phyloP scores from a whole-genome alignment of 495 filamentous ascomycete genomes.

The Aspergillus mulundensis region DNA sequence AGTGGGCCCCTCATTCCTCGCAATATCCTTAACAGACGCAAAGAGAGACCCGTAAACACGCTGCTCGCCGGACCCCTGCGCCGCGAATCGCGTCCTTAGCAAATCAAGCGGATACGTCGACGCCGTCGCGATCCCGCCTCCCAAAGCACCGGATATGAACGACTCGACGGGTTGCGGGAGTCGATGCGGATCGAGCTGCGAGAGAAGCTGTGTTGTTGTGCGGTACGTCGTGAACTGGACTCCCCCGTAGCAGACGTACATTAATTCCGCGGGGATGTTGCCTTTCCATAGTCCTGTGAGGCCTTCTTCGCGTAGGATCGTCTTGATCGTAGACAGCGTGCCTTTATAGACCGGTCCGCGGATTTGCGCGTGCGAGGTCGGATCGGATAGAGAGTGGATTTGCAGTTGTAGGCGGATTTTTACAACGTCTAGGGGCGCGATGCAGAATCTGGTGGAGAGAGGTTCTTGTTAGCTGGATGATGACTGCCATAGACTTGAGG shows the following conservation, averaged over 20 bases:
- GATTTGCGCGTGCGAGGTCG: constrained; percentile 34
- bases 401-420: constrained; percentile 96
- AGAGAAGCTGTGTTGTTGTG: constrained; percentile 58
- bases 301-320: constrained; percentile 6
- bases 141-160: constrained; percentile 76
- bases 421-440: constrained; percentile 90
- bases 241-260: constrained; percentile 86
- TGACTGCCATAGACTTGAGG: not conserved
- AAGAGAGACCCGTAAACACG: constrained; percentile 69
- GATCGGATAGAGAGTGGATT: constrained; percentile 72
- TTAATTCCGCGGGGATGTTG: constrained; percentile 88
- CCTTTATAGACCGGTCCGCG: constrained; percentile 4
- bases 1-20: constrained; percentile 61
- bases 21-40: constrained; percentile 66
- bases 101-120: constrained; percentile 91
- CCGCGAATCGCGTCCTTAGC: constrained; percentile 90
- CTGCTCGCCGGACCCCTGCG: constrained; percentile 68
- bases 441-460: constrained; percentile 60
- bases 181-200: constrained; percentile 44
- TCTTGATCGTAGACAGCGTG: not conserved
- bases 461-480: not conserved
- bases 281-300: constrained; percentile 87
- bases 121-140: constrained; percentile 76
- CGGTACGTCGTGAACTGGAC: constrained; percentile 92
- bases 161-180: constrained; percentile 57